Conservation (phyloP, 1,284 basidiomycete species). For the Tremellales sp. region DNA sequence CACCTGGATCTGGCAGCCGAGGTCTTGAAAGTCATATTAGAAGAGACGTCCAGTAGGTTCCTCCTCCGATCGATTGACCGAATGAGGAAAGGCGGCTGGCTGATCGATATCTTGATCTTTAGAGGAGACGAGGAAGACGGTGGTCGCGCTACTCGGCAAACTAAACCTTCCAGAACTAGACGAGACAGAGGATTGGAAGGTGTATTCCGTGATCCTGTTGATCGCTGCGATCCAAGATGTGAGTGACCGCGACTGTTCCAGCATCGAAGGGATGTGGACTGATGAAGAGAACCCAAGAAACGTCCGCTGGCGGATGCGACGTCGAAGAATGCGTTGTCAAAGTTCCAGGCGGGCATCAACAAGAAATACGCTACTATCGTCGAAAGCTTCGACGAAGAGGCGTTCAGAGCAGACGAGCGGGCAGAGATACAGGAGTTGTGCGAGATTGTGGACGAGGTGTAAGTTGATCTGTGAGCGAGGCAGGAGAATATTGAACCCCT, state of each 20-base stretch:
- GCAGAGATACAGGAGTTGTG: constrained; percentile 32
- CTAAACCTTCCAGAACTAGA: constrained; percentile 62
- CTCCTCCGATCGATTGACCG: neutral
- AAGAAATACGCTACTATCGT: constrained; percentile 61
- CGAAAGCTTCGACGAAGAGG: constrained; percentile 64
- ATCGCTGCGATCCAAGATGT: constrained; percentile 61
- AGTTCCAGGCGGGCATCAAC: constrained; percentile 60
- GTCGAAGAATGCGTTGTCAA: constrained; percentile 65
- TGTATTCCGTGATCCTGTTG: constrained; percentile 63
- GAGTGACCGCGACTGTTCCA: constrained; percentile 27
- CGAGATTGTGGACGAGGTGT: constrained; percentile 46
- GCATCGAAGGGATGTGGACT: neutral
- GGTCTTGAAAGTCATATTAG: constrained; percentile 59
- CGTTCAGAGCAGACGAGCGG: constrained; percentile 31
- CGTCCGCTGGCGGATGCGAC: constrained; percentile 66
- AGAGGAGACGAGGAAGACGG: constrained; percentile 76
- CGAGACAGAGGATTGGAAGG: constrained; percentile 59
- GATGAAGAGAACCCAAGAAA: constrained; percentile 53
- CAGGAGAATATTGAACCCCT: too few species aligned
- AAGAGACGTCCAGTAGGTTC: constrained; percentile 30
- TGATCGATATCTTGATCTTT: constrained; percentile 1
- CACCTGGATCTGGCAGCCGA: constrained; percentile 77
- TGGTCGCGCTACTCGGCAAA: constrained; percentile 75
- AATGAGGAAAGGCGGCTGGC: neutral
- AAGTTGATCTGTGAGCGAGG: constrained; percentile 21